Evolutionary conservation across 495 filamentous ascomycete genomes (phyloP).

Genomic region (Evansstolkia leycettana): DNA sequence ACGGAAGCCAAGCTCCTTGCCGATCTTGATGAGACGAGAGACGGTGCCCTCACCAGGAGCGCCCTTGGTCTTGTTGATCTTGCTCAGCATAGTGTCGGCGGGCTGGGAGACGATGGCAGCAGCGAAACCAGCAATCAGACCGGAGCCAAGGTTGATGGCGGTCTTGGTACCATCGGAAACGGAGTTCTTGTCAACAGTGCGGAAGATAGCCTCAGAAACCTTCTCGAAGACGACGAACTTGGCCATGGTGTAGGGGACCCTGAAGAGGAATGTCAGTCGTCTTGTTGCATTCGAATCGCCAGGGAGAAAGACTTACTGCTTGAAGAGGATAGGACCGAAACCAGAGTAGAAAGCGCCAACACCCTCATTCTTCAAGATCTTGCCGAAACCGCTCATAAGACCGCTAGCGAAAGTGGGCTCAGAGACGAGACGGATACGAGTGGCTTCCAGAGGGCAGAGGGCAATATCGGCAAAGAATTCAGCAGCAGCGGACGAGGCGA

Average conservation of each 20-base stretch:
- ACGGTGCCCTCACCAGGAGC: slow-evolving; percentile 89
- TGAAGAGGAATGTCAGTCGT: slow-evolving; percentile 15
- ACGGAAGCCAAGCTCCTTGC: slow-evolving; percentile 78
- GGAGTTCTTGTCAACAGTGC: slow-evolving; percentile 59
- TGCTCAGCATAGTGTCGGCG: slow-evolving; percentile 97
- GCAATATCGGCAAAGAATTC: slow-evolving; percentile 94
- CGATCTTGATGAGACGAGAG: slow-evolving; percentile 89
- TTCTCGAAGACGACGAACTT: slow-evolving; percentile 99
- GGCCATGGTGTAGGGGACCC: slow-evolving; percentile 98
- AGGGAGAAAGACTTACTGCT: slow-evolving; percentile 57
- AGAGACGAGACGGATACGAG: slow-evolving; percentile 88
- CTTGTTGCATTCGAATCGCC: no score
- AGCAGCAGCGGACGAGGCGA: slow-evolving; percentile 68
- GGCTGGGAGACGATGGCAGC: slow-evolving; percentile 94
- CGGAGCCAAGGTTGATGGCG: slow-evolving; percentile 82
- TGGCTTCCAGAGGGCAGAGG: slow-evolving; percentile 87
- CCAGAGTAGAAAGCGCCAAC: slow-evolving; percentile 86
- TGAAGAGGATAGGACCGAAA: slow-evolving; percentile 88
- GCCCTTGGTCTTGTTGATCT: slow-evolving; percentile 99
- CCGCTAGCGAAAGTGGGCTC: slow-evolving; percentile 78
- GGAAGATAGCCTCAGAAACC: slow-evolving; percentile 71
- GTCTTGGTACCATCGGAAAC: slow-evolving; percentile 69
- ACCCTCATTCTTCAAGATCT: slow-evolving; percentile 79
- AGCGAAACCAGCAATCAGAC: slow-evolving; percentile 95
- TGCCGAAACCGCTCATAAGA: slow-evolving; percentile 68